A percentile compares a stretch with the other conserved stretches of the same genome.
phyloP scores from a whole-genome alignment of 805 yeast species.

The Torulaspora maleeae region DNA sequence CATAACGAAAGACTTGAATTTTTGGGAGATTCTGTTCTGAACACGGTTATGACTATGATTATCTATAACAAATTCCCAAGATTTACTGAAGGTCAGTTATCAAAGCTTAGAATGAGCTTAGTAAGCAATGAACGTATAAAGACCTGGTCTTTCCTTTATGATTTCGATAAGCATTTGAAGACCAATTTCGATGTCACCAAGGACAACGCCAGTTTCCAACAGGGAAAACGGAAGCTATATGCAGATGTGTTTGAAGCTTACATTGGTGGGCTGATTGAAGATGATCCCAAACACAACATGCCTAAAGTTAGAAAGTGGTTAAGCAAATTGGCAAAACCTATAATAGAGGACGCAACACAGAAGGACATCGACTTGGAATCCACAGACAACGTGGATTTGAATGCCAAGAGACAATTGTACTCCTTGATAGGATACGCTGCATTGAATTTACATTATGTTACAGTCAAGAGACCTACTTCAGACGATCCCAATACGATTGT shows the following conservation, averaged over 20 bases:
- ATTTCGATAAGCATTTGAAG: conserved; percentile 53
- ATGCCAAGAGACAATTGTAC: conserved; percentile 76
- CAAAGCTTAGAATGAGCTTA: conserved; percentile 62
- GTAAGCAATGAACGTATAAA: conserved; percentile 70
- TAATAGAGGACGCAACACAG: conserved; percentile 29
- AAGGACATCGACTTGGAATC: conserved; percentile 29
- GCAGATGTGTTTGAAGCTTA: conserved; percentile 96
- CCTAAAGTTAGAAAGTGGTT: conserved; percentile 56
- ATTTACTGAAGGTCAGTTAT: conserved; percentile 75
- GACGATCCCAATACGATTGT: conserved; percentile 49
- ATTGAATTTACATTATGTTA: conserved; percentile 54
- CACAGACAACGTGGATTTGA: conserved; percentile 43
- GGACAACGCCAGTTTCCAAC: conserved; percentile 33
- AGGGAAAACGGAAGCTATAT: conserved; percentile 61
- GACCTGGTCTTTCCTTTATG: conserved; percentile 66
- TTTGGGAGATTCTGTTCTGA: conserved; percentile 81
- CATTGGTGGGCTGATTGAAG: conserved; percentile 76
- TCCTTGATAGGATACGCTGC: conserved; percentile 74
- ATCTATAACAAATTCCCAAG: conserved; percentile 62
- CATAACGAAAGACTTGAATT: conserved; percentile 89
- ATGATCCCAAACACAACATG: conserved; percentile 42
- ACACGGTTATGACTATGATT: conserved; percentile 64
- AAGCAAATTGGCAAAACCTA: conserved; percentile 45
- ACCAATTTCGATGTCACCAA: conserved; percentile 41
- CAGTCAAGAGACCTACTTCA: conserved; percentile 37